Percentiles rank a stretch among this genome's conserved stretches.
Conservation (phyloP, 768 basidiomycete genomes). For the Lactarius quietus region DNA sequence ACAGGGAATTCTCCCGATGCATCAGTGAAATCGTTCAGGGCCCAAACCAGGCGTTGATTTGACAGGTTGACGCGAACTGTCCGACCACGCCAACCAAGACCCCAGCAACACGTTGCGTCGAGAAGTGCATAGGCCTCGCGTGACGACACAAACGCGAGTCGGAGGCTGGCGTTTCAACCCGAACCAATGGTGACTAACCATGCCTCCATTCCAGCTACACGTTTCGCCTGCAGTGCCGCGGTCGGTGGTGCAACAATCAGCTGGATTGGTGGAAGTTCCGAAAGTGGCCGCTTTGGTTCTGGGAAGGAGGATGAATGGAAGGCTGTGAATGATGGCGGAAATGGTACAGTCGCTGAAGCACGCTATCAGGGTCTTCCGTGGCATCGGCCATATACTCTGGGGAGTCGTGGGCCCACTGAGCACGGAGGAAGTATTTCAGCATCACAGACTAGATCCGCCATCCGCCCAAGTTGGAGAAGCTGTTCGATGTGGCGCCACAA, state of each 20-base stretch:
- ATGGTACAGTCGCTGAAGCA: slow-evolving; percentile 9
- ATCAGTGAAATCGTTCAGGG: slow-evolving; percentile 16
- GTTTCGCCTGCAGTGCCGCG: slow-evolving; percentile 13
- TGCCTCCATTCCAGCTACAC: slow-evolving; percentile 6
- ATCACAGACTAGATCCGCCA: slow-evolving; percentile 10
- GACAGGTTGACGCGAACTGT: slow-evolving; percentile 20
- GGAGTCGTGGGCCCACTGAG: not conserved
- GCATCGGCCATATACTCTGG: slow-evolving; percentile 1
- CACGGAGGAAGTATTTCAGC: not conserved
- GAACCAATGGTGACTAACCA: slow-evolving; percentile 9
- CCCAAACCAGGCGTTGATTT: slow-evolving; percentile 21
- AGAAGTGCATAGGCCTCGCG: slow-evolving; percentile 24
- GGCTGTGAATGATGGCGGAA: not conserved
- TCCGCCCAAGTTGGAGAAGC: slow-evolving; percentile 19
- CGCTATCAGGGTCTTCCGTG: slow-evolving; percentile 12
- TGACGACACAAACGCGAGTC: slow-evolving; percentile 7
- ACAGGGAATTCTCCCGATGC: slow-evolving; percentile 10
- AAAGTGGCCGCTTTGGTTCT: slow-evolving; percentile 15
- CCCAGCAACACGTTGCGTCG: slow-evolving; percentile 25
- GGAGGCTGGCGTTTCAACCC: slow-evolving; percentile 14
- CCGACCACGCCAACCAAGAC: slow-evolving; percentile 18
- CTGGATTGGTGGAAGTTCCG: slow-evolving; percentile 17
- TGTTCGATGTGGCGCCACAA: slow-evolving; percentile 22
- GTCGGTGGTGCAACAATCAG: slow-evolving; percentile 8
- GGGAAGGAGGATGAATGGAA: slow-evolving; percentile 11